Evolutionary conservation across 2,329 filamentous ascomycete genomes (phyloP), one percentile per base, ranked within the genome.

Genomic region (Madurella mycetomatis): DNA sequence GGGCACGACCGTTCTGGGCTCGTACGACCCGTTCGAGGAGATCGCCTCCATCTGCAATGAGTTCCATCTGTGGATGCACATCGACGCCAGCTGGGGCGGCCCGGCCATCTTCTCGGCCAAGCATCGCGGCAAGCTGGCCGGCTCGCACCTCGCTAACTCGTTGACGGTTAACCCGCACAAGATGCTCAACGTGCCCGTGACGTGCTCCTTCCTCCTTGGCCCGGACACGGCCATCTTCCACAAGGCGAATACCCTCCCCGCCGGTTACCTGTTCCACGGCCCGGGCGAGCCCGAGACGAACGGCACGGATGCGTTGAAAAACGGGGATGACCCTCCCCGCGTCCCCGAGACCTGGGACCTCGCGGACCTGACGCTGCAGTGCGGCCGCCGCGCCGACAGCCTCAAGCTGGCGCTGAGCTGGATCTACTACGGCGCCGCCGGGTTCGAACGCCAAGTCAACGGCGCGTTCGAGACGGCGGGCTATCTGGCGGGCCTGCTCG

Each of bases 91-190:
- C 47, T 97, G 92, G 92, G 94, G 94, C 60, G 92, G 91, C 0
- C 81, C 86, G 1, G 90, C 88, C 55, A 79, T 89, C 60, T 96
- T 97, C 72, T 88, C 84, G 0, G 64, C 77, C n/a, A 73, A 73
- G 54, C 85, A 88, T 42, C 66, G 68, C 58, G 63, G 73, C 51
- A 88, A 90, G 66, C 74, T 97, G 9, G 69, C 74, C 1, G 92
- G 92, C 13, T 76, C 81, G 2, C 79, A 91, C 43, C 78, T 86
- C 41, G 94, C 92, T 9, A 81, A 96, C 70, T 90, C 85, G 13
- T 76, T 97, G 40, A 90, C 91, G 1, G 82, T 96, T 51, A 97
- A 95, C 70, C 92, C 94, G 54, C 94, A 99, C 74, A 97, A 97
- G 74, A 97, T 97, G 94, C 81, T 97, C 67, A 90, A 90, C 55